Base-by-base conservation (phyloP, 176 grass and related monocot genomes). In the Cenchrus americanus region DNA sequence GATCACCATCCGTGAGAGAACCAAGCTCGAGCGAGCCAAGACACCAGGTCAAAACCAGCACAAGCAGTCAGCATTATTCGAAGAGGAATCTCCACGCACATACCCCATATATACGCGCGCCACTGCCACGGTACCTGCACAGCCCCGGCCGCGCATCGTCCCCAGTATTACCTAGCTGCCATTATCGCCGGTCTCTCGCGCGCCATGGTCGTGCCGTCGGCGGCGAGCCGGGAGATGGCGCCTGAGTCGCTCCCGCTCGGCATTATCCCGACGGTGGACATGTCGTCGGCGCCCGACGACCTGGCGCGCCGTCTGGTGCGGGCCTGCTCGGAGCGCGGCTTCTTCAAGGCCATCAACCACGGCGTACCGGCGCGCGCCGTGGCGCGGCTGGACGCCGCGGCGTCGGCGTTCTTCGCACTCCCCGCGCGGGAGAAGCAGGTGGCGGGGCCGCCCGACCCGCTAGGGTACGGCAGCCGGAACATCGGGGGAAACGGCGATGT, bases 281-380 rank as follows among this genome's bases (percentile, higher is more conserved):
- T 97, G 74, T 93, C 92, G 74, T 93, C 92, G 1, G 66, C 73
- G 43, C 68, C 73, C 21, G 46, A 59, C 22, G 87, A 86, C 15
- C 66, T 92, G 80, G 86, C 86, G 7, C 75, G 46, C 26, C 84
- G 82, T 75, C 73, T 97, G 41, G 84, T 90, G 49, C 66, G 79
- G 15, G 95, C 87, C 19, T 94, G 85, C 71, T 82, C 73, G 42
- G 95, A 86, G 73, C 53, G 88, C 15, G 95, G 95, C 5, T 93
- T 97, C 89, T 93, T 97, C 90, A 97, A 93, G 81, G 92, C 88
- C n/a, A 83, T 91, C 58, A 97, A 97, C 85, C 95, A 97, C 75
- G 92, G 95, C 12, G 82, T 97, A 47, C 83, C 85, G 30, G 32
- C 46, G 50, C 44, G 15, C 18, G 81, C 59, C 53, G 14, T 80